These are phyloP conservation scores for Panicum virgatum DNA, from an alignment of 202 grass and related monocot genomes.

Conservation along the genomic window DNA sequence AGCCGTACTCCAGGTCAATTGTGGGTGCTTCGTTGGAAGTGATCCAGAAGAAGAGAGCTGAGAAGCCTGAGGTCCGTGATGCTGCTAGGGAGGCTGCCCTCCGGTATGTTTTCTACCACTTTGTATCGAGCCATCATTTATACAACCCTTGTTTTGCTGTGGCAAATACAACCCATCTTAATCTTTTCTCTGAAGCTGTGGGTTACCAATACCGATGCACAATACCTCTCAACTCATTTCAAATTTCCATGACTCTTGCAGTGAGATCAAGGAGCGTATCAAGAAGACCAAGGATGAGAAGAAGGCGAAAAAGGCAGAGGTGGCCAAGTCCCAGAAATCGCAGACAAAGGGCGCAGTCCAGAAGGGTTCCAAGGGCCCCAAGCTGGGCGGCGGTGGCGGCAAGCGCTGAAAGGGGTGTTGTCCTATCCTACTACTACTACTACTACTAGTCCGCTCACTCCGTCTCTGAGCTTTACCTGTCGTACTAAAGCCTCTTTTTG, in stretches of 20 bases:
- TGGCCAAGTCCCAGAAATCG: constrained; percentile 42
- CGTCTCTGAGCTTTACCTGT: neutral
- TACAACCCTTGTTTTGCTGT: neutral
- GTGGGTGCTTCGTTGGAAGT: constrained; percentile 55
- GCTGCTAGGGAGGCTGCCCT: constrained; percentile 54
- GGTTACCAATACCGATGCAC: neutral
- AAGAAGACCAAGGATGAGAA: constrained; percentile 75
- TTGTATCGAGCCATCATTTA: neutral
- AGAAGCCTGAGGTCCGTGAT: constrained; percentile 56
- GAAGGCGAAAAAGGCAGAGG: constrained; percentile 63
- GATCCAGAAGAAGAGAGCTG: constrained; percentile 62
- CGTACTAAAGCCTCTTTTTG: neutral
- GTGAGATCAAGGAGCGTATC: constrained; percentile 72
- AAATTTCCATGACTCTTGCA: neutral
- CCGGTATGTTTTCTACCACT: constrained; percentile 26
- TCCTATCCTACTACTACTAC: too few relatives aligned
- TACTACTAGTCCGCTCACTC: neutral
- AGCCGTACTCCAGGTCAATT: constrained; percentile 64
- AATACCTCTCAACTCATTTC: neutral
- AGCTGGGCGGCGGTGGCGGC: constrained; percentile 54
- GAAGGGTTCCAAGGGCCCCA: constrained; percentile 58
- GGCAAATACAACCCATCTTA: neutral
- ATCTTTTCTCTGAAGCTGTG: neutral
- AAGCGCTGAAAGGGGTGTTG: constrained; percentile 39
- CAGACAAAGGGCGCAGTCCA: constrained; percentile 32